Evolutionary conservation across 2,329 filamentous ascomycete species (phyloP).

Genomic region (Trichoderma koningii): DNA sequence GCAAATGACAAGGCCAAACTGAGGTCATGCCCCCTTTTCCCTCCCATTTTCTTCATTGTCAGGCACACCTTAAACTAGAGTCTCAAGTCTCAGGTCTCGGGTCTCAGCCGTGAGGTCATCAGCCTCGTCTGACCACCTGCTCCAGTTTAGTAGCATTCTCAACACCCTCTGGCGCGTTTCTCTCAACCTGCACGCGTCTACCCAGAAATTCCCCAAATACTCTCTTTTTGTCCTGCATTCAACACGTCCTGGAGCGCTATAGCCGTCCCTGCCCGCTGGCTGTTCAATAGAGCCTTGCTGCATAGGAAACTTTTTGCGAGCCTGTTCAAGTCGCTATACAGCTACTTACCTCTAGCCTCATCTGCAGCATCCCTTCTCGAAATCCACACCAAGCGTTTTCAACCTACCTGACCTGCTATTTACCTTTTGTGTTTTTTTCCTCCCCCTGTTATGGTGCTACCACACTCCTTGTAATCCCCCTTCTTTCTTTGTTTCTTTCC

Average conservation of each 20-base stretch:
- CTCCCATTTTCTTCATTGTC: conserved; percentile 2
- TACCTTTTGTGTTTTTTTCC: not conserved
- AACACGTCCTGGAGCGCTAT: not conserved
- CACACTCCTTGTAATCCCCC: conserved; percentile 18
- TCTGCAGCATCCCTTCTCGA: conserved; percentile 14
- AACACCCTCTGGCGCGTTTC: conserved; percentile 10
- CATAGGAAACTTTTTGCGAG: not conserved
- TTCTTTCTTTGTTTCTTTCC: not conserved
- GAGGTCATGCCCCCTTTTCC: conserved; percentile 25
- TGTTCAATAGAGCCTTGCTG: conserved; percentile 11
- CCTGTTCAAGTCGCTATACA: not conserved
- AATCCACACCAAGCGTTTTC: conserved; percentile 6
- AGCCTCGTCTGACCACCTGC: conserved; percentile 28
- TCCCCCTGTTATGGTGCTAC: conserved; percentile 21
- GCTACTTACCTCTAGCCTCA: not conserved
- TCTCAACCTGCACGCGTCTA: conserved; percentile 5
- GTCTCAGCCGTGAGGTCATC: conserved; percentile 26
- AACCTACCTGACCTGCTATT: not conserved
- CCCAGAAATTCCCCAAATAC: not conserved
- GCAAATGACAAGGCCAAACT: not conserved
- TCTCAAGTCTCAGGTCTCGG: conserved; percentile 15
- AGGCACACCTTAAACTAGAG: conserved; percentile 12
- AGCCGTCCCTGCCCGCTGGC: not conserved
- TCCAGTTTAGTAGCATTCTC: conserved; percentile 8
- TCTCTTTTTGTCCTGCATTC: not conserved